Evolutionary conservation across 345 rosid species (phyloP).

Genomic region (Adansonia digitata): DNA sequence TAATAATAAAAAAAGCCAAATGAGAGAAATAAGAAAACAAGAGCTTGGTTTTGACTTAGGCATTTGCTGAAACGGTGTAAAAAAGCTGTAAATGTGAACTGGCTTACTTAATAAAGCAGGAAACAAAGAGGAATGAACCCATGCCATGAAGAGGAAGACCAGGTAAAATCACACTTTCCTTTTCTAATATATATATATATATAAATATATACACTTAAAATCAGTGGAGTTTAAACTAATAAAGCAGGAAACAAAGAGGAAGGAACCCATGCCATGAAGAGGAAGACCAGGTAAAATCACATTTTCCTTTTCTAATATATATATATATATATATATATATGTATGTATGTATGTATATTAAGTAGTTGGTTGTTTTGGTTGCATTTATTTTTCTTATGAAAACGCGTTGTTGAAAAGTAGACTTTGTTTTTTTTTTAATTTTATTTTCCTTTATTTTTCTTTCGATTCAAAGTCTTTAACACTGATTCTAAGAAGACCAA

Average conservation of each 20-base stretch:
- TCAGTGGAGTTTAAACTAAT: neutral
- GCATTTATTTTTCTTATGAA: conserved; percentile 13
- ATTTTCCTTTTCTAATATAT: neutral
- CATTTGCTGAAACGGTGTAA: neutral
- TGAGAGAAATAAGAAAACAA: neutral
- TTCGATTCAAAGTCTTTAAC: conserved; percentile 31
- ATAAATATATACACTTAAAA: neutral
- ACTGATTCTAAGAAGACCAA: conserved; percentile 10
- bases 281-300: conserved; percentile 16
- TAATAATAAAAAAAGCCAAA: too few relatives aligned
- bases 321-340: neutral
- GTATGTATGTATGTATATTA: too few relatives aligned
- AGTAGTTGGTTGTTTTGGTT: neutral
- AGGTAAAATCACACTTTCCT: conserved; percentile 5
- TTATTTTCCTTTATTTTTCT: neutral
- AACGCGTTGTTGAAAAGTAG: conserved; percentile 31
- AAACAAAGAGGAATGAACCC: conserved; percentile 9
- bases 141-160: conserved; percentile 2
- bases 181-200: neutral
- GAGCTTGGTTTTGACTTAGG: conserved; percentile 1
- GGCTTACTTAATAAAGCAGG: neutral
- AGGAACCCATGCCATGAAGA: neutral
- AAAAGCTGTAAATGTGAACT: neutral
- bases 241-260: conserved; percentile 8
- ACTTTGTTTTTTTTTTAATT: neutral